phyloP scores from a whole-genome alignment of 1,284 basidiomycete species.

The Ganoderma meredithae region DNA sequence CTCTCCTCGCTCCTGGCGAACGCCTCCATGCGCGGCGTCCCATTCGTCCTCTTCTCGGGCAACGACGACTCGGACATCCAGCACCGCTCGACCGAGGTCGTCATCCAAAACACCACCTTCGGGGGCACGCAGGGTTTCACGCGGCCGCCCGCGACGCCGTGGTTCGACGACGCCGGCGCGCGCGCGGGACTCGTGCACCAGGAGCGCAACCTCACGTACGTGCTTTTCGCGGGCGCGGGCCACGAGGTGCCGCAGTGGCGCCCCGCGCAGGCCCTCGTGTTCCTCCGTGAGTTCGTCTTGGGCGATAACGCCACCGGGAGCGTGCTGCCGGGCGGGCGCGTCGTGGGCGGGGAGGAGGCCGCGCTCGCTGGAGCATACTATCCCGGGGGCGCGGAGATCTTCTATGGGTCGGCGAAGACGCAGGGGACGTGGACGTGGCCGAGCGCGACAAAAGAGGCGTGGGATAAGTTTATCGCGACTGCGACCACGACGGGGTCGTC shows the following conservation, averaged over 20 bases:
- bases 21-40: constrained; percentile 36
- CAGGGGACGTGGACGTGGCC: constrained; percentile 32
- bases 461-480: constrained; percentile 48
- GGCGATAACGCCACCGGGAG: constrained; percentile 41
- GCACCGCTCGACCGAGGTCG: constrained; percentile 59
- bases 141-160: constrained; percentile 66
- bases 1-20: constrained; percentile 40
- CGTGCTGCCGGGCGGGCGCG: constrained; percentile 26
- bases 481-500: constrained; percentile 13
- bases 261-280: constrained; percentile 43
- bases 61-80: constrained; percentile 42
- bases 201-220: constrained; percentile 43
- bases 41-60: constrained; percentile 42
- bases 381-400: constrained; percentile 43
- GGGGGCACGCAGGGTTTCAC: constrained; percentile 75
- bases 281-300: constrained; percentile 43
- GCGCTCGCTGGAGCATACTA: constrained; percentile 53
- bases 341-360: constrained; percentile 57
- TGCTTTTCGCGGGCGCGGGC: constrained; percentile 40
- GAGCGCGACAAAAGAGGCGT: constrained; percentile 57
- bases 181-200: constrained; percentile 45
- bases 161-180: constrained; percentile 39
- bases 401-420: constrained; percentile 33
- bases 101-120: constrained; percentile 48
- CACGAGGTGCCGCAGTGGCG: constrained; percentile 42